Percentiles rank a stretch among this genome's conserved stretches.
phyloP scores from a whole-genome alignment of 345 rosid genomes.

The Sisymbrium irio region DNA sequence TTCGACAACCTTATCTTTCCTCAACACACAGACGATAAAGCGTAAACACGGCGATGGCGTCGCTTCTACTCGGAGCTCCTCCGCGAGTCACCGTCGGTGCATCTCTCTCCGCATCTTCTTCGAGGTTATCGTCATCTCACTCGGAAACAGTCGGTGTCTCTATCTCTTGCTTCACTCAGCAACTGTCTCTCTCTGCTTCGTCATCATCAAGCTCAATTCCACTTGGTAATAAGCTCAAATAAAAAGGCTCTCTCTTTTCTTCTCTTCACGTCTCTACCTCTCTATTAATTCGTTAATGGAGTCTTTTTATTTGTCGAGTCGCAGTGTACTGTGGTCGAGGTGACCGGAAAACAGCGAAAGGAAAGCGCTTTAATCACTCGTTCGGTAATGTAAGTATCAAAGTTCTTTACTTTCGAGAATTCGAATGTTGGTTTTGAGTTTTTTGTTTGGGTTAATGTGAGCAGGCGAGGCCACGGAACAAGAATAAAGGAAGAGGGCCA shows the following conservation, averaged over 20 bases:
- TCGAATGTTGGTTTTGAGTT: neutral
- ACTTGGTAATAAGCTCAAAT: slow-evolving; percentile 26
- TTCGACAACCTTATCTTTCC: slow-evolving; percentile 25
- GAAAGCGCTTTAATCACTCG: slow-evolving; percentile 91
- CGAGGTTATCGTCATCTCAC: slow-evolving; percentile 48
- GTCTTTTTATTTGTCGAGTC: neutral
- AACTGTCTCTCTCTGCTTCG: slow-evolving; percentile 37
- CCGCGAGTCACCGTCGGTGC: slow-evolving; percentile 35
- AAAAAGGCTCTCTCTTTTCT: slow-evolving; percentile 13
- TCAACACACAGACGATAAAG: neutral
- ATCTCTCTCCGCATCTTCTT: slow-evolving; percentile 19
- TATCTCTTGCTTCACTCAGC: slow-evolving; percentile 30
- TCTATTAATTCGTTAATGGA: neutral
- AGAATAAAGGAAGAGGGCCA: slow-evolving; percentile 89
- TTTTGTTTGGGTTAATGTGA: slow-evolving; percentile 1
- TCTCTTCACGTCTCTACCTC: neutral
- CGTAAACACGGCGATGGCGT: slow-evolving; percentile 47
- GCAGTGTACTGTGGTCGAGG: slow-evolving; percentile 86
- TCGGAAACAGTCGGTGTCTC: slow-evolving; percentile 47
- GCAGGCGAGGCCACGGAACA: slow-evolving; percentile 89
- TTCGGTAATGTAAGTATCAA: slow-evolving; percentile 75
- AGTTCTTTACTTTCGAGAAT: neutral
- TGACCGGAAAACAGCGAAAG: slow-evolving; percentile 79
- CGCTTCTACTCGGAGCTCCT: slow-evolving; percentile 46
- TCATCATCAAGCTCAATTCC: slow-evolving; percentile 39